Evolutionary conservation across 768 basidiomycete species (phyloP), one percentile per base, ranked within the genome.

Genomic region (Hemileccinum impolitum): DNA sequence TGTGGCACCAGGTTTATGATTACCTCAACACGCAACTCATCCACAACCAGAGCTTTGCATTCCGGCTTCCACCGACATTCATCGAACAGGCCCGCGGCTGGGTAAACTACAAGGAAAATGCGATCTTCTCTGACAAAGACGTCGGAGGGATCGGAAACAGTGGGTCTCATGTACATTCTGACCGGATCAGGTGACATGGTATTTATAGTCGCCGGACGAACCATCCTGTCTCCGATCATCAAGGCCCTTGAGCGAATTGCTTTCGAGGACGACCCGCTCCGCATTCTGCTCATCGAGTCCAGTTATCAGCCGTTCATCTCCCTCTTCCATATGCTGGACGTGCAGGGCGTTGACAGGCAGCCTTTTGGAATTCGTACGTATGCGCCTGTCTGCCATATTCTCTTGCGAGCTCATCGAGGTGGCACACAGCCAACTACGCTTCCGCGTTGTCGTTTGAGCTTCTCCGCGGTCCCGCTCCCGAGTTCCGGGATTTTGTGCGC

Each of bases 261-360:
- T 15, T 87, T 84, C 72, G 81, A 84, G 50, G 80, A 78, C 51
- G 85, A 89, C 69, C 84, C 87, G 31, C 79, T 93, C 44, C 84
- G 87, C 58, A 75, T 94, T 64, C 72, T 86, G 65, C 70, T 91
- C 52, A 74, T 89, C 54, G 81, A 86, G 70, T 82, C 84, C 9
- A 87, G 87, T 48, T 93, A 92, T 72, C 90, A 92, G 67, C 84
- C 90, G 6, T 89, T 93, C 77, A 81, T 91, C 59, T 90, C 88
- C 9, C 75, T 93, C 62, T 86, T 94, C 77, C 79, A 81, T 59
- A 81, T 87, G 70, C 77, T 87, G 34, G 83, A 81, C 31, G 72
- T 84, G 47, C 59, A 71, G 48, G 66, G 74, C 37, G 66, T 72
- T 17, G 69, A 79, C 50, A 82, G 84, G 4, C 75, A 81, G 51